Evolutionary conservation across 768 basidiomycete genomes (phyloP).

Genomic region (Kwoniella sp.): DNA sequence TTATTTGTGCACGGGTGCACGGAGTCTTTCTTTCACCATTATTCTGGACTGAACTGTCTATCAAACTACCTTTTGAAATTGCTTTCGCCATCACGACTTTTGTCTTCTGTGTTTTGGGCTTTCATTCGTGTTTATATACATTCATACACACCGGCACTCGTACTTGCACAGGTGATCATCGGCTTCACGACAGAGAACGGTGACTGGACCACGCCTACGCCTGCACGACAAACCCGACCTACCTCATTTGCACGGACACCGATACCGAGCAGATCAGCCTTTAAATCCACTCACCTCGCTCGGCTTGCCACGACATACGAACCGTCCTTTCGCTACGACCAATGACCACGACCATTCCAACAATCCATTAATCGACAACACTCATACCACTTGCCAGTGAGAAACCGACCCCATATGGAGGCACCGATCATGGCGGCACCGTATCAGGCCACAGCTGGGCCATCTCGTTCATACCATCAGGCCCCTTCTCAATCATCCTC

Average conservation of each 20-base stretch:
- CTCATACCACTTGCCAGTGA: not conserved
- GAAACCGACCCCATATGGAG: not conserved
- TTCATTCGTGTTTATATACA: not conserved
- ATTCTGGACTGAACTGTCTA: not conserved
- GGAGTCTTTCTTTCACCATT: not conserved
- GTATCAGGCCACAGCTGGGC: slow-evolving; percentile 29
- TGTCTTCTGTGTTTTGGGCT: not conserved
- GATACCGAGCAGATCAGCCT: not conserved
- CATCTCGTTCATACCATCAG: slow-evolving; percentile 16
- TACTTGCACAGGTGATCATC: too few species aligned
- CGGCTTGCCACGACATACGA: not conserved
- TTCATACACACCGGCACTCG: not conserved
- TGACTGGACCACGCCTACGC: too few species aligned
- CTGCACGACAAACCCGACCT: too few species aligned
- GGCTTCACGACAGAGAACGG: too few species aligned
- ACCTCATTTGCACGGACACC: not conserved
- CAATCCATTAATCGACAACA: not conserved
- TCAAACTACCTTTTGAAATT: not conserved
- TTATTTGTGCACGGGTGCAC: slow-evolving; percentile 3
- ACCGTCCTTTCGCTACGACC: not conserved
- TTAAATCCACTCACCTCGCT: not conserved
- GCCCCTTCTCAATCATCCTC: slow-evolving; percentile 17
- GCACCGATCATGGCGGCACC: slow-evolving; percentile 11
- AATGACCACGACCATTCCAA: not conserved
- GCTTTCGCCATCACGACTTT: not conserved